Evolutionary conservation across 768 basidiomycete species (phyloP), one percentile per base, ranked within the genome.

Genomic region (Mycena albidolilacea): DNA sequence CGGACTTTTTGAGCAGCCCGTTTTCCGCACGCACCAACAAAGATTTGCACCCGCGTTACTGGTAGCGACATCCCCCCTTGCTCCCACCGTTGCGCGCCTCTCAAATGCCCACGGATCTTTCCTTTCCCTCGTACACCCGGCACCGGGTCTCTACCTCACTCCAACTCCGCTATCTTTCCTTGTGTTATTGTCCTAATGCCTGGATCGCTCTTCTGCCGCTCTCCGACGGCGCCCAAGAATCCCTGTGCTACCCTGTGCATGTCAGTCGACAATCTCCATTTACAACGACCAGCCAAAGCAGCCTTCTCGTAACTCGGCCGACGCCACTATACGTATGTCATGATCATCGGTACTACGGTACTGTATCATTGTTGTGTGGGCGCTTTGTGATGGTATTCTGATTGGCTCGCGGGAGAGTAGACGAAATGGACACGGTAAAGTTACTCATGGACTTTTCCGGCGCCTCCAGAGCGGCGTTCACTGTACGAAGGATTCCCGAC

Each of bases 41-140:
- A 15, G 23, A 7, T 54, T 10, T 41, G n/a, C 41, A 3, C 39
- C 38, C 39, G 58, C 38, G 30, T 30, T 39, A 5, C n/a, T 41
- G 21, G 30, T 41, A 15, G 59, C 23, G 62, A 48, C 6, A 37
- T 35, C 11, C 44, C 8, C 19, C 23, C 15, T 23, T 14, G 35
- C 14, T 9, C 8, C 11, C 11, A 6, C 59, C n/a, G 4, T 30
- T 30, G 4, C 30, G 21, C 11, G 39, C 39, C 59, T 39, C 21
- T 61, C 59, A 61, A 43, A 21, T 15, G 11, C 59, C 59, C 5
- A 10, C 59, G 59, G 59, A 61, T 43, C 62, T 48, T 48, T 10
- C 23, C 17, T 6, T 14, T 17, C 12, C 6, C 30, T 9, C 55
- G 7, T 12, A 11, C 19, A 39, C 5, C 17, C 19, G 4, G 2